Evolutionary conservation across 2,329 filamentous ascomycete species (phyloP).

Genomic region (Penicillium sp.): DNA sequence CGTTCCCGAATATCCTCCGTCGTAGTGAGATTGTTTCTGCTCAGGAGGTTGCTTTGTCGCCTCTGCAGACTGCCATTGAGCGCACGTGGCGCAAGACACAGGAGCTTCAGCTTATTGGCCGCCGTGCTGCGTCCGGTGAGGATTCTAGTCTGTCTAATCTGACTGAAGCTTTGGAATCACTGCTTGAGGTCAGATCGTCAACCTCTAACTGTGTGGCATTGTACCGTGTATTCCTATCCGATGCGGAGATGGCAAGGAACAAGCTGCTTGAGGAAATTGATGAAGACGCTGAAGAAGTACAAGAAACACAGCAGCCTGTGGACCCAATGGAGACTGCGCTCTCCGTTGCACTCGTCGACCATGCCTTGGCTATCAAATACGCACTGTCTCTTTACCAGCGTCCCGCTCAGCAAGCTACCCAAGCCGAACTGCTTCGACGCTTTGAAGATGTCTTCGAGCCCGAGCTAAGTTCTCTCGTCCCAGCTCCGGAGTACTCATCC

Average conservation of each 20-base stretch:
- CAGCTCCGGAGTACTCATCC: slow-evolving; percentile 32
- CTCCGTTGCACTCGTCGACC: slow-evolving; percentile 81
- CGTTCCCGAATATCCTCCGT: slow-evolving; percentile 87
- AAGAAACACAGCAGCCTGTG: slow-evolving; percentile 50
- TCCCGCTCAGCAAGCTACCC: slow-evolving; percentile 54
- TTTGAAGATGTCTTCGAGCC: slow-evolving; percentile 54
- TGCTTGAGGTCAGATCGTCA: slow-evolving; percentile 70
- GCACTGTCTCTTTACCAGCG: slow-evolving; percentile 69
- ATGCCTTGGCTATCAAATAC: slow-evolving; percentile 82
- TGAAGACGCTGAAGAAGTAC: slow-evolving; percentile 50
- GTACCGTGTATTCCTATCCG: slow-evolving; percentile 73
- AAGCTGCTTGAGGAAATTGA: slow-evolving; percentile 46
- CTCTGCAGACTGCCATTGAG: slow-evolving; percentile 86
- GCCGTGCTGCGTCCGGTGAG: slow-evolving; percentile 70
- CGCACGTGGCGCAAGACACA: slow-evolving; percentile 87
- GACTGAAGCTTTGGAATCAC: slow-evolving; percentile 72
- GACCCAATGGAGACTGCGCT: slow-evolving; percentile 72
- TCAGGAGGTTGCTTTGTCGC: slow-evolving; percentile 65
- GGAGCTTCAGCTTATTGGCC: slow-evolving; percentile 76
- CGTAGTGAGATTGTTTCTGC: slow-evolving; percentile 78
- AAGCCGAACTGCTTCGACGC: slow-evolving; percentile 39
- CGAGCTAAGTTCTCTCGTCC: slow-evolving; percentile 64
- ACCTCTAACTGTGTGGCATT: slow-evolving; percentile 75
- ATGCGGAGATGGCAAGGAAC: slow-evolving; percentile 40
- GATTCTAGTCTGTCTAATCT: slow-evolving; percentile 67